Evolutionary conservation across 371 early-diverging fungal species (phyloP).

Genomic region (Mucor piriformis): DNA sequence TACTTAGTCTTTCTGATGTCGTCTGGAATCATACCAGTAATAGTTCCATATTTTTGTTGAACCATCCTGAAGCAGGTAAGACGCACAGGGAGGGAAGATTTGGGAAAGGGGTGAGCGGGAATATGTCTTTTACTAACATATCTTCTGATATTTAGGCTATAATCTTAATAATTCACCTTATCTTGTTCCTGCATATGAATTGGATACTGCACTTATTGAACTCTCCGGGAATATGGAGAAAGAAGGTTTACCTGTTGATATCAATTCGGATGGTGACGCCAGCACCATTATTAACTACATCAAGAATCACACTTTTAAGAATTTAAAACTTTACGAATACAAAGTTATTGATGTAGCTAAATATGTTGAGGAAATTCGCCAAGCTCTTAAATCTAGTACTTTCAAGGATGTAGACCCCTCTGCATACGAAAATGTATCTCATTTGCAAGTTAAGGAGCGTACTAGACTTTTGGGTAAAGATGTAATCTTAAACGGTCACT

Average conservation of each 20-base stretch:
- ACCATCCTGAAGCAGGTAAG: constrained; percentile 93
- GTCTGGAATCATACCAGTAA: constrained; percentile 98
- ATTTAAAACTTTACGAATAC: constrained; percentile 87
- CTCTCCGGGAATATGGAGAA: constrained; percentile 68
- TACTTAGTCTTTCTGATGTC: constrained; percentile 88
- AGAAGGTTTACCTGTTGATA: constrained; percentile 48
- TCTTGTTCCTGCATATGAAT: constrained; percentile 87
- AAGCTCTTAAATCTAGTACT: constrained; percentile 29
- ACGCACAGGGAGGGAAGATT: not conserved
- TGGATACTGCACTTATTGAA: constrained; percentile 82
- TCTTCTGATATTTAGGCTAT: constrained; percentile 65
- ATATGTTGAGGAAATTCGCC: constrained; percentile 43
- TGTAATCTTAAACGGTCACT: constrained; percentile 37
- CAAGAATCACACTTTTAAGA: constrained; percentile 59
- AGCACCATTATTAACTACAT: constrained; percentile 65
- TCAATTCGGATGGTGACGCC: constrained; percentile 71
- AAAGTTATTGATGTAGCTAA: constrained; percentile 72
- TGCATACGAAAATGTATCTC: constrained; percentile 25
- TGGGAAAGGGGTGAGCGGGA: not conserved
- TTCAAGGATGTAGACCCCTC: constrained; percentile 23
- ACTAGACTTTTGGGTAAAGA: constrained; percentile 37
- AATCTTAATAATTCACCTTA: constrained; percentile 95
- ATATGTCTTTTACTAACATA: not conserved
- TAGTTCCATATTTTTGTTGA: constrained; percentile 85
- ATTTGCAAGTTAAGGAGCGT: constrained; percentile 46